Evolutionary conservation across 352 stramenopile genomes (phyloP).

Genomic region (Globisporangium ultimum): DNA sequence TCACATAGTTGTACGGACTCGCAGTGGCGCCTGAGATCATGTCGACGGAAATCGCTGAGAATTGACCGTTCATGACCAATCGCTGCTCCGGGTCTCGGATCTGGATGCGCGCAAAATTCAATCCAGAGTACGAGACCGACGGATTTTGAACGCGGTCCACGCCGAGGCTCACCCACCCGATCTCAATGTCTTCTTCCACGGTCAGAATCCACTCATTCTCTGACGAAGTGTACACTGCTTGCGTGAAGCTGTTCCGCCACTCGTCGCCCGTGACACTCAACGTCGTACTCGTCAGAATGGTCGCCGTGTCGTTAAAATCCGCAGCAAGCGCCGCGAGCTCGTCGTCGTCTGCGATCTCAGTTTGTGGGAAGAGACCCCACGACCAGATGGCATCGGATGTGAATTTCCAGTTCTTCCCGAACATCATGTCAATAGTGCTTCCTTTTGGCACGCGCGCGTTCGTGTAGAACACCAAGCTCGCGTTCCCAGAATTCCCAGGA

Average conservation of each 20-base stretch:
- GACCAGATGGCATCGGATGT: slow-evolving; percentile 40
- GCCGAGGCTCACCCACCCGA: slow-evolving; percentile 63
- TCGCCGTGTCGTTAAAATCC: neutral
- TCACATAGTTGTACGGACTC: slow-evolving; percentile 88
- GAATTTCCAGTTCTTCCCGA: slow-evolving; percentile 65
- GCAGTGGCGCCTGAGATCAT: slow-evolving; percentile 49
- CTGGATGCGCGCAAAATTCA: slow-evolving; percentile 59
- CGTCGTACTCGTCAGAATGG: neutral
- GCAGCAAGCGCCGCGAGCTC: neutral
- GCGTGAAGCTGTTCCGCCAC: slow-evolving; percentile 6
- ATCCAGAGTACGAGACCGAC: slow-evolving; percentile 57
- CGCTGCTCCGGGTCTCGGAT: slow-evolving; percentile 49
- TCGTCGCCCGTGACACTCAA: neutral
- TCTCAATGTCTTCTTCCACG: slow-evolving; percentile 47
- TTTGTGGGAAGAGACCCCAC: slow-evolving; percentile 35
- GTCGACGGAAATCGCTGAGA: slow-evolving; percentile 77
- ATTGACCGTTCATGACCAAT: slow-evolving; percentile 51
- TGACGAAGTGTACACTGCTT: slow-evolving; percentile 4
- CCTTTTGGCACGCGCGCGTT: slow-evolving; percentile 46
- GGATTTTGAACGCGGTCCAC: slow-evolving; percentile 78
- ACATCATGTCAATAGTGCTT: slow-evolving; percentile 56
- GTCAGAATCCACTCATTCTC: slow-evolving; percentile 45
- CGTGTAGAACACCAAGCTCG: slow-evolving; percentile 74
- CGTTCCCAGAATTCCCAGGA: slow-evolving; percentile 74
- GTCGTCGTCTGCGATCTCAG: slow-evolving; percentile 5